These are phyloP conservation scores for Paralagenidium karlingii DNA, from an alignment of 352 stramenopile species.

Conservation along the genomic window DNA sequence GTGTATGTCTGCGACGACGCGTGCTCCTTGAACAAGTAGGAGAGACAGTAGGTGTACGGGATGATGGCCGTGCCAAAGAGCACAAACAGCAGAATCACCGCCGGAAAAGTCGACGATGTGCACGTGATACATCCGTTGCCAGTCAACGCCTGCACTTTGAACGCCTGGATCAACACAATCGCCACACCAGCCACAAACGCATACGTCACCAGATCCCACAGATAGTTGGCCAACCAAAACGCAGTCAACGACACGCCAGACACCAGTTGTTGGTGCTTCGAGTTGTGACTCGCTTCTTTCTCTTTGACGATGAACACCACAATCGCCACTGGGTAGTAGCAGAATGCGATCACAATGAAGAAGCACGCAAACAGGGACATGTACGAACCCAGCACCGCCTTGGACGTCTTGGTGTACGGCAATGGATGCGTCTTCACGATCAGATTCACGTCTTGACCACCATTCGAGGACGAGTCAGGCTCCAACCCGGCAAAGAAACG, in stretches of 20 bases:
- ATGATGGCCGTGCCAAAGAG: conserved; percentile 25
- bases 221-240: conserved; percentile 89
- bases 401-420: conserved; percentile 6
- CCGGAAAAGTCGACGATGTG: conserved; percentile 9
- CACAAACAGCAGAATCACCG: conserved; percentile 27
- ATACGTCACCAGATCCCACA: conserved; percentile 84
- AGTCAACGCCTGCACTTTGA: conserved; percentile 19
- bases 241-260: conserved; percentile 72
- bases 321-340: conserved; percentile 70
- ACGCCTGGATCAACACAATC: conserved; percentile 20
- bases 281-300: conserved; percentile 53
- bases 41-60: conserved; percentile 23
- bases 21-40: conserved; percentile 19
- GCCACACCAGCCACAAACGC: conserved; percentile 12
- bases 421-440: conserved; percentile 4
- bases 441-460: conserved; percentile 4
- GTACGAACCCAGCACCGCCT: conserved; percentile 8
- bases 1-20: conserved; percentile 28
- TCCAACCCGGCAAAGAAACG: conserved; percentile 17
- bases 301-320: conserved; percentile 90
- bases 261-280: conserved; percentile 91
- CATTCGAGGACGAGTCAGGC: neutral
- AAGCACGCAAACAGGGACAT: conserved; percentile 39
- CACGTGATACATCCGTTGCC: conserved; percentile 15
- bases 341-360: conserved; percentile 76